Evolutionary conservation across 2,329 filamentous ascomycete genomes (phyloP).

Genomic region (Fusarium multiceps): DNA sequence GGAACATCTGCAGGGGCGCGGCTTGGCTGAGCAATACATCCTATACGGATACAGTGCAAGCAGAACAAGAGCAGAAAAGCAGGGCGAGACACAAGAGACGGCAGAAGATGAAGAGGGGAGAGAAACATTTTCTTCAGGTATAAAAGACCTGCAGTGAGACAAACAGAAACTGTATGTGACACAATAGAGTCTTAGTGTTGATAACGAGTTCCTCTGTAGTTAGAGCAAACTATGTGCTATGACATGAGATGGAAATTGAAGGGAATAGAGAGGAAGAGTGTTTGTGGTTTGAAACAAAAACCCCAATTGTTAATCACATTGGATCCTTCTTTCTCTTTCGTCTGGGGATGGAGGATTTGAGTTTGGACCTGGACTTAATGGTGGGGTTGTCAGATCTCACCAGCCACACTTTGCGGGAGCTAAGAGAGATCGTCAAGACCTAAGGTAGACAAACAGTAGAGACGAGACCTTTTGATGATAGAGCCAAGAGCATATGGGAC

Average conservation of each 20-base stretch:
- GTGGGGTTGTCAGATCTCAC: conserved; percentile 32
- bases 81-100: not conserved
- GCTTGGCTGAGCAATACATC: not conserved
- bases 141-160: conserved; percentile 18
- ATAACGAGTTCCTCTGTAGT: not conserved
- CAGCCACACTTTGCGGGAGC: conserved; percentile 39
- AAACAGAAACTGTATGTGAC: not conserved
- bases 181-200: not conserved
- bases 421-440: conserved; percentile 22
- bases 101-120: not conserved
- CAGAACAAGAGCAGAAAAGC: not conserved
- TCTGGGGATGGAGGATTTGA: not conserved
- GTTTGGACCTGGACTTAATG: not conserved
- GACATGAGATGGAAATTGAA: not conserved
- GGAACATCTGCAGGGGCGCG: conserved; percentile 27
- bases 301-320: not conserved
- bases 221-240: not conserved
- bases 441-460: not conserved
- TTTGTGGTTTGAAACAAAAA: not conserved
- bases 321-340: not conserved
- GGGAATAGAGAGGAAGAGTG: not conserved
- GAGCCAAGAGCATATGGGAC: not conserved
- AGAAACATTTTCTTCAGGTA: conserved; percentile 2
- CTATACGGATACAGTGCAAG: not conserved
- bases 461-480: not conserved